phyloP scores from a whole-genome alignment of 2,329 filamentous ascomycete species.

The Pezicula rhizophila region DNA sequence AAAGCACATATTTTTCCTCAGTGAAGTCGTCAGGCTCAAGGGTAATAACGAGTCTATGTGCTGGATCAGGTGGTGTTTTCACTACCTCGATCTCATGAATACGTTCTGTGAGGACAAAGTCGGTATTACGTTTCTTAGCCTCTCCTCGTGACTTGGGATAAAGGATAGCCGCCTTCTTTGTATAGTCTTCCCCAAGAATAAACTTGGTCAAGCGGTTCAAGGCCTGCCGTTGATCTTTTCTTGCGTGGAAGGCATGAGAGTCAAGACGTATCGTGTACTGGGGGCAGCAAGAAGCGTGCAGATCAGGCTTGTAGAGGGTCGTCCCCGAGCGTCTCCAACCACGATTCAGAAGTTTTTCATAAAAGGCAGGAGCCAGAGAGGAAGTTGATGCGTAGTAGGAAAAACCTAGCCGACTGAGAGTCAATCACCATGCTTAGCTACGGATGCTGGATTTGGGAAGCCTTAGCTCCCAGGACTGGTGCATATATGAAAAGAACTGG shows the following conservation, averaged over 20 bases:
- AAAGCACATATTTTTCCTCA: slow-evolving; percentile 69
- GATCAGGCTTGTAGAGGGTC: slow-evolving; percentile 73
- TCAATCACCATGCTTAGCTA: slow-evolving; percentile 4
- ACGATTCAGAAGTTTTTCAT: slow-evolving; percentile 66
- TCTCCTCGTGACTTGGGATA: slow-evolving; percentile 64
- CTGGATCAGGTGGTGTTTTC: slow-evolving; percentile 54
- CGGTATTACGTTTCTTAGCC: slow-evolving; percentile 54
- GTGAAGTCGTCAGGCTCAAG: slow-evolving; percentile 67
- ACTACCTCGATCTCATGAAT: slow-evolving; percentile 62
- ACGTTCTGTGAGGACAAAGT: slow-evolving; percentile 60
- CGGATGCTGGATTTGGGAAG: too few species aligned
- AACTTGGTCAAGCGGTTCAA: slow-evolving; percentile 71
- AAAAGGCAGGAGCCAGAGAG: slow-evolving; percentile 58
- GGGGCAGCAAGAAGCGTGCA: slow-evolving; percentile 78
- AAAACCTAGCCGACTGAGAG: slow-evolving; percentile 44
- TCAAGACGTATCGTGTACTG: slow-evolving; percentile 81
- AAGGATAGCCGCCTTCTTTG: slow-evolving; percentile 54
- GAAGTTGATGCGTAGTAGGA: slow-evolving; percentile 65
- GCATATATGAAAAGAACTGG: too few species aligned
- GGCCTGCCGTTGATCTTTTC: slow-evolving; percentile 67
- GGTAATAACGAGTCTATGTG: slow-evolving; percentile 62
- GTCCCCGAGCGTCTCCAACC: slow-evolving; percentile 71
- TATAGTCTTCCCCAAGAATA: slow-evolving; percentile 63
- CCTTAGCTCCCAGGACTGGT: not conserved
- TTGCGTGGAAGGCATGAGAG: slow-evolving; percentile 55